Percentiles rank a stretch among this genome's conserved stretches.
phyloP scores from a whole-genome alignment of 495 filamentous ascomycete species.

The Platismatia glauca region DNA sequence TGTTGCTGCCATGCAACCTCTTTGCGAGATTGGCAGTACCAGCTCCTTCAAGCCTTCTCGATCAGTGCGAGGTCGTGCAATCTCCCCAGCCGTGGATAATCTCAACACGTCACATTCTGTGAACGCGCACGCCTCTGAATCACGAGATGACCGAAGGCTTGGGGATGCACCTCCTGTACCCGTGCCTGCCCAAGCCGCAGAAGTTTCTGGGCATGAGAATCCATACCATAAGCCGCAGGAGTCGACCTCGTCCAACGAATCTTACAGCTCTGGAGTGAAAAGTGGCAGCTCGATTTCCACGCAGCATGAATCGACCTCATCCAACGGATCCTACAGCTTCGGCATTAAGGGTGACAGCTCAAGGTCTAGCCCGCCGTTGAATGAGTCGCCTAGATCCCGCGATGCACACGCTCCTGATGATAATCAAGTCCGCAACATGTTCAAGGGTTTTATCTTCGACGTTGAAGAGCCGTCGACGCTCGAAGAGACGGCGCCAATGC shows the following conservation, averaged over 20 bases:
- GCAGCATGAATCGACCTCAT: conserved; percentile 38
- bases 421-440: conserved; percentile 31
- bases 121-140: not conserved
- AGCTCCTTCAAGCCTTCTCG: conserved; percentile 24
- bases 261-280: conserved; percentile 51
- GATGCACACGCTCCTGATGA: not conserved
- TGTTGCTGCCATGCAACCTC: conserved; percentile 32
- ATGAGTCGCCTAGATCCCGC: conserved; percentile 17
- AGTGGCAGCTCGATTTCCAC: conserved; percentile 68
- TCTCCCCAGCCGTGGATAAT: conserved; percentile 15
- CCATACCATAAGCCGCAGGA: conserved; percentile 55
- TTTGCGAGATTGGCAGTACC: conserved; percentile 26
- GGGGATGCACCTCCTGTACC: conserved; percentile 22
- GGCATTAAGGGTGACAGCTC: conserved; percentile 60
- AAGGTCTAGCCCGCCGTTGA: conserved; percentile 48
- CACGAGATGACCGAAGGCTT: conserved; percentile 10
- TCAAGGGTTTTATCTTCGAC: conserved; percentile 31
- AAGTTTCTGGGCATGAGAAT: conserved; percentile 44
- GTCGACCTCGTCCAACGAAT: conserved; percentile 63
- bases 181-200: conserved; percentile 34
- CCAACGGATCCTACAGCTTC: conserved; percentile 56
- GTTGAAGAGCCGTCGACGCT: conserved; percentile 6
- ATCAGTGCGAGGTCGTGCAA: conserved; percentile 25
- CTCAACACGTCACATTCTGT: not conserved
- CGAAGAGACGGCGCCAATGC: not conserved